A percentile compares a stretch with the other conserved stretches of the same genome.
These are phyloP conservation scores for Theileria sp. DNA, from an alignment of 169 alveolate species.

Conservation along the genomic window DNA sequence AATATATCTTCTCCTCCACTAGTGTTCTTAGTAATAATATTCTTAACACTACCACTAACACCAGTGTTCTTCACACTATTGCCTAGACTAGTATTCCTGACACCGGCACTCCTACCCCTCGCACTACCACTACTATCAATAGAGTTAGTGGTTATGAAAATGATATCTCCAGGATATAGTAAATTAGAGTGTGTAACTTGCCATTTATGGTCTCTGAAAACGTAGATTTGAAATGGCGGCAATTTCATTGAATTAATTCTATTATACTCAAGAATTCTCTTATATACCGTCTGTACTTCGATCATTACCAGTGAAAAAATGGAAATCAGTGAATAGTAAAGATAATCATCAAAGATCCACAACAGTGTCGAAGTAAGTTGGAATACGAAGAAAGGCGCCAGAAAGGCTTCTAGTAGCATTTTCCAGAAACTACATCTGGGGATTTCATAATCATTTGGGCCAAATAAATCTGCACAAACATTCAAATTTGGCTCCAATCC, in stretches of 20 bases:
- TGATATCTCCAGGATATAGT: constrained; percentile 94
- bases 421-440: constrained; percentile 89
- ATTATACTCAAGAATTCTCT: constrained; percentile 76
- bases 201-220: constrained; percentile 88
- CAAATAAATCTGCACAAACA: constrained; percentile 75
- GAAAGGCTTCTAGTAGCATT: constrained; percentile 89
- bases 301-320: constrained; percentile 82
- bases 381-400: constrained; percentile 95
- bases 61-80: neutral
- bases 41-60: neutral
- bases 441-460: constrained; percentile 88
- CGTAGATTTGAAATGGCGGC: constrained; percentile 84
- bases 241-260: constrained; percentile 85
- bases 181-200: constrained; percentile 78
- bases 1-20: neutral
- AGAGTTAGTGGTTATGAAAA: constrained; percentile 54
- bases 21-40: neutral
- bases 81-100: constrained; percentile 33
- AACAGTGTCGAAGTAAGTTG: constrained; percentile 91
- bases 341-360: constrained; percentile 96
- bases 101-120: neutral
- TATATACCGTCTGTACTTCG: constrained; percentile 81
- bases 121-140: constrained; percentile 16
- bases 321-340: constrained; percentile 90
- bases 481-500: constrained; percentile 48